A percentile compares a stretch with the other conserved stretches of the same genome.
Evolutionary conservation across 2,329 filamentous ascomycete species (phyloP).

Genomic region (Pseudogymnoascus sp.): DNA sequence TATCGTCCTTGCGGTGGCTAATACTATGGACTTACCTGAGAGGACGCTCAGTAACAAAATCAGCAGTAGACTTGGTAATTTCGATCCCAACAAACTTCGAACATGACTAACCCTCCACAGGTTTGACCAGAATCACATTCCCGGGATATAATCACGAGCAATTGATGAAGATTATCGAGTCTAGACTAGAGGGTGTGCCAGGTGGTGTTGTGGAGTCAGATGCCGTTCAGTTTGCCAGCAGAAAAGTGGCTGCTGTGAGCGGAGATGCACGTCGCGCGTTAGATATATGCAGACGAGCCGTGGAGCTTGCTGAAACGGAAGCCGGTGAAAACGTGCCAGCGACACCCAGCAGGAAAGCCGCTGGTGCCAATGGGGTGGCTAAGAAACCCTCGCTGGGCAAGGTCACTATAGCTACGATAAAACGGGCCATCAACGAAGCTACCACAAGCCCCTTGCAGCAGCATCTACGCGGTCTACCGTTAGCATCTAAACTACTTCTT

Average conservation of each 20-base stretch:
- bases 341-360: constrained; percentile 55
- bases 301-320: constrained; percentile 86
- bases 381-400: constrained; percentile 37
- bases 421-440: constrained; percentile 89
- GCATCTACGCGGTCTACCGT: constrained; percentile 73
- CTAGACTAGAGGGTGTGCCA: constrained; percentile 80
- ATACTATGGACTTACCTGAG: constrained; percentile 98
- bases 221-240: constrained; percentile 89
- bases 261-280: constrained; percentile 88
- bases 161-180: constrained; percentile 94
- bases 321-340: constrained; percentile 35
- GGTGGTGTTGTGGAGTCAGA: constrained; percentile 88
- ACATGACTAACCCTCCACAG: constrained; percentile 29
- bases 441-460: constrained; percentile 89
- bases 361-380: constrained; percentile 32
- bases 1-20: constrained; percentile 94
- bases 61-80: constrained; percentile 67
- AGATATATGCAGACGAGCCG: constrained; percentile 90
- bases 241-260: constrained; percentile 93
- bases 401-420: constrained; percentile 90
- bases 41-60: constrained; percentile 97
- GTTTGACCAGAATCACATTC: constrained; percentile 91
- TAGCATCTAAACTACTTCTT: constrained; percentile 79
- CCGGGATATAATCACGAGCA: constrained; percentile 96
- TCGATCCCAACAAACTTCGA: constrained; percentile 6